Percentiles rank a stretch among this genome's conserved stretches.
Evolutionary conservation across 768 basidiomycete species (phyloP).

Genomic region (Leccinum broughii): DNA sequence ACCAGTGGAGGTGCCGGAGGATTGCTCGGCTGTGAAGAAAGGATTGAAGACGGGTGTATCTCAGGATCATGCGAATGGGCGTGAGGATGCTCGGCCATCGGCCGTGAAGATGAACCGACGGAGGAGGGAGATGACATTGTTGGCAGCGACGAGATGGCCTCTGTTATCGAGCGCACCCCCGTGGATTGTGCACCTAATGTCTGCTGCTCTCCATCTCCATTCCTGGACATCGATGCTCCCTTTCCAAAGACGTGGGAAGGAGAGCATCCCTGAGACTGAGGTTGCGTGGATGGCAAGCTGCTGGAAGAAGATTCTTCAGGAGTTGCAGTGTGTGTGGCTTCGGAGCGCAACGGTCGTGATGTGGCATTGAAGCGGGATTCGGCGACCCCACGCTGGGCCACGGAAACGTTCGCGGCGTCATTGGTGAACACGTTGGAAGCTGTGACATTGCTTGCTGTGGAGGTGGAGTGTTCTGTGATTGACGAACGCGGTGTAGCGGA

Average conservation of each 20-base stretch:
- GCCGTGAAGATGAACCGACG: constrained; percentile 1
- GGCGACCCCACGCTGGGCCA: neutral
- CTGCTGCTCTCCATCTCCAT: constrained; percentile 3
- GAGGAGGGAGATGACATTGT: constrained; percentile 10
- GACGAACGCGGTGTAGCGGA: constrained; percentile 9
- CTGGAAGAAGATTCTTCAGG: constrained; percentile 1
- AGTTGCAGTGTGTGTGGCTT: neutral
- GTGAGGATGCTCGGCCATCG: constrained; percentile 5
- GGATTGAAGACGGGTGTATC: neutral
- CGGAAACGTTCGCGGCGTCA: constrained; percentile 6
- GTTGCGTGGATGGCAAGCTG: neutral
- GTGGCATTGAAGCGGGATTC: constrained; percentile 2
- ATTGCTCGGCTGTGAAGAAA: constrained; percentile 13
- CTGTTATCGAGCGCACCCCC: constrained; percentile 15
- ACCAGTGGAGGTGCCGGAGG: neutral
- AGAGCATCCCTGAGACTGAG: neutral
- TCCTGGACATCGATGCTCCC: neutral
- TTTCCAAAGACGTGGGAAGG: neutral
- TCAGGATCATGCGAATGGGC: constrained; percentile 10
- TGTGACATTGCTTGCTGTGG: neutral
- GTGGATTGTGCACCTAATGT: neutral
- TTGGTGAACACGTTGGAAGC: neutral
- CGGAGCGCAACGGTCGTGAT: neutral
- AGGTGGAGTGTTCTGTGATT: constrained; percentile 24
- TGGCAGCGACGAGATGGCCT: constrained; percentile 25